Base-by-base conservation (phyloP, 1,139 yeast species). In the Zygosaccharomyces sapae region DNA sequence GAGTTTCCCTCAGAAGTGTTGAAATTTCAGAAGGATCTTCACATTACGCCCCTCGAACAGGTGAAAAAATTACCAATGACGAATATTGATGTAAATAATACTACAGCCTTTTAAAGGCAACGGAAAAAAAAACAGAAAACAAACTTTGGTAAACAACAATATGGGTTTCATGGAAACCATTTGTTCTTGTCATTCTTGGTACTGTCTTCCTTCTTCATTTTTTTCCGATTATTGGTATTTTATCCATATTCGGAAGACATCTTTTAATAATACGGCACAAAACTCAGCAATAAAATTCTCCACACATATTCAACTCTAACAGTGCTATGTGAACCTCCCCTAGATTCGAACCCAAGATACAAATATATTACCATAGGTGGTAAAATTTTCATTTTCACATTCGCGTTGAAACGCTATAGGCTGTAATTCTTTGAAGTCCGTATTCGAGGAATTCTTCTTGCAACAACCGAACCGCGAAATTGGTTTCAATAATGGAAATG, bases 21-120 rank as follows among this genome's bases (percentile, higher is more conserved):
- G 5, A n/a, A 4, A 6, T 13, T 7, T 34, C 12, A 6, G 7
- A 10, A 2, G 5, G 25, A 4, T 34, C 38, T 18, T 18, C 25
- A 4, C 6, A 18, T 22, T 39, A 38, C 43, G 40, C 43, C 30
- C 38, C 31, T 19, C 44, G 39, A 27, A 6, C 31, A 10, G 31
- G n/a, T 27, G 31, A 27, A 27, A 27, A 27, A 27, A 27, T 27
- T 43, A 38, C 38, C 27, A 38, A 43, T 43, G 34, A 31, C 20
- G 36, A 10, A 10, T 27, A 10, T 10, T 9, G 31, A 27, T 10
- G 12, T 12, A 12, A 27, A 10, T 27, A 12, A 12, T 9, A 27
- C n/a, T 3, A 10, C 9, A 27, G n/a, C n/a, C 31, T 10, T 27
- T 27, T 27, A 12, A 27, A 27, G 31, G 31, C 31, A 27, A 16